Evolutionary conservation across 2,329 filamentous ascomycete species (phyloP).

Genomic region (Claviceps spartinae): DNA sequence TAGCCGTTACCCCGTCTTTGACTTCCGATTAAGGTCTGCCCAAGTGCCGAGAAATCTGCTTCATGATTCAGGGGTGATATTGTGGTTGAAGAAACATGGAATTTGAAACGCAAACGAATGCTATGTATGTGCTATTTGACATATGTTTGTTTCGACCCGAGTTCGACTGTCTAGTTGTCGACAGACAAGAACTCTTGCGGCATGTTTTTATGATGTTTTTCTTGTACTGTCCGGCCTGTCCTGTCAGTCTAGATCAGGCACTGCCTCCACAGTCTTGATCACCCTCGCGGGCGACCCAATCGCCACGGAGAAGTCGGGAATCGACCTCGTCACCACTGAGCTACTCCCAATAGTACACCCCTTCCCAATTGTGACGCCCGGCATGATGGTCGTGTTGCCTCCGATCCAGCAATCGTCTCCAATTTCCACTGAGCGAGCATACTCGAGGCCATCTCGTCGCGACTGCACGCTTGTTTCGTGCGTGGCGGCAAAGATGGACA

Average conservation of each 20-base stretch:
- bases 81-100: no score
- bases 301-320: conserved; percentile 34
- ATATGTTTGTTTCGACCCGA: no score
- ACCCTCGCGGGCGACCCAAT: conserved; percentile 35
- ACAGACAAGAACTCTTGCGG: no score
- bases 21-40: no score
- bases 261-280: conserved; percentile 30
- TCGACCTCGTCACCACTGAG: conserved; percentile 34
- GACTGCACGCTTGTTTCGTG: conserved; percentile 52
- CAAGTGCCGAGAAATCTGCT: no score
- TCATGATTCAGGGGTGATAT: no score
- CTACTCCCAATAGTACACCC: conserved; percentile 38
- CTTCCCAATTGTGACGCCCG: conserved; percentile 38
- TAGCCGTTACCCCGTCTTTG: no score
- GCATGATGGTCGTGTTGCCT: conserved; percentile 33
- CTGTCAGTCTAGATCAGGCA: conserved; percentile 15
- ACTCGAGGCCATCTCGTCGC: conserved; percentile 33
- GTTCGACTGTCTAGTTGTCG: no score
- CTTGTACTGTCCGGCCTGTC: background rate
- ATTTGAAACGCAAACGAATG: no score
- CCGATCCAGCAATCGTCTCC: conserved; percentile 44
- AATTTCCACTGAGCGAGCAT: conserved; percentile 31
- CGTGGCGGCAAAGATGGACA: conserved; percentile 55
- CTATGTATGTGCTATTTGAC: no score
- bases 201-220: no score